Conservation (phyloP, 257 asterid genomes). For the Scutellaria barbata region DNA sequence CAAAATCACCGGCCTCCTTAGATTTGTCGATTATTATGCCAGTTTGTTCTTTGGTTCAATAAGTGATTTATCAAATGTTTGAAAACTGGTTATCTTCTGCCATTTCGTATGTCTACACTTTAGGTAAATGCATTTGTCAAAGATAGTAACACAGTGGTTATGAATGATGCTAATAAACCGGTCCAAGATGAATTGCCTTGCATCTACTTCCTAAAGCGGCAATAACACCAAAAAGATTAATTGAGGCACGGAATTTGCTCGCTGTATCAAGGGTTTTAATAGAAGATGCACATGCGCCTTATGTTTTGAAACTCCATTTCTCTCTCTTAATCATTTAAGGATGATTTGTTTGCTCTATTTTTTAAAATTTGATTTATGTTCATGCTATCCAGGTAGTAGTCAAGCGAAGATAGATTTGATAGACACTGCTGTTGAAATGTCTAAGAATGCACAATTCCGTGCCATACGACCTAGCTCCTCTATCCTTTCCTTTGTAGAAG, state of each 20-base stretch:
- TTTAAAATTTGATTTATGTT: constrained; percentile 29
- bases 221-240: background rate
- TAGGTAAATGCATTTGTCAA: background rate
- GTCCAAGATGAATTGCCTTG: constrained; percentile 12
- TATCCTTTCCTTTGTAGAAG: constrained; percentile 90
- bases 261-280: background rate
- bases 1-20: background rate
- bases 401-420: constrained; percentile 53
- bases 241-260: background rate
- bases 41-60: background rate
- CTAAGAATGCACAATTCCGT: constrained; percentile 94
- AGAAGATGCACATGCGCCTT: background rate
- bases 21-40: constrained; percentile 14
- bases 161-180: background rate
- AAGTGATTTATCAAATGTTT: constrained; percentile 13
- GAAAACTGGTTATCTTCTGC: background rate
- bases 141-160: background rate
- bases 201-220: constrained; percentile 13
- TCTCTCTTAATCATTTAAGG: background rate
- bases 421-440: constrained; percentile 55
- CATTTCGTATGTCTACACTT: background rate
- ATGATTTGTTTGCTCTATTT: constrained; percentile 2
- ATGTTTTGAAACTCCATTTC: constrained; percentile 14
- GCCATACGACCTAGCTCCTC: constrained; percentile 88
- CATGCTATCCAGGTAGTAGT: constrained; percentile 58